Evolutionary conservation across 768 basidiomycete species (phyloP), one percentile per base, ranked within the genome.

Genomic region (Steccherinum ochraceum): DNA sequence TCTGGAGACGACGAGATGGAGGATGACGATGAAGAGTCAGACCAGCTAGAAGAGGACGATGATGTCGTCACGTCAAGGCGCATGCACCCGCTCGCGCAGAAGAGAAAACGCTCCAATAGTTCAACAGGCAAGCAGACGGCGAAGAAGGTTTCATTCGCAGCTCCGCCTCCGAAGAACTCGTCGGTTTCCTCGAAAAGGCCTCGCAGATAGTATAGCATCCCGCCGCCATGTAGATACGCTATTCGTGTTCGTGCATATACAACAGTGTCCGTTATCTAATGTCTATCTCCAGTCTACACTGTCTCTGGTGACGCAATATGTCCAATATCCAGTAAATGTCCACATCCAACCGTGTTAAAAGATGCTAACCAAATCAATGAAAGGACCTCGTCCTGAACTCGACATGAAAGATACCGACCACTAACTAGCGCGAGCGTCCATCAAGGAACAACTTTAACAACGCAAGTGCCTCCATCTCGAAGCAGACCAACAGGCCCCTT

Each of bases 1-100:
- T 71, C 66, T 24, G 71, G 70, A 1, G 72, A 72, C 45, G 72
- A 67, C 23, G 69, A 69, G 2, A 64, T 59, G 12, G 72, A 72
- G 39, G 66, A 67, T 24, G 68, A 65, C 21, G 67, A 65, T 45
- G 67, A 71, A 16, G 66, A 69, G n/a, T 73, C 73, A 12, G 73
- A 72, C 12, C 76, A 69, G 3, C 72, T 74, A 11, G 72, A 71
- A 1, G 70, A 69, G 12, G 69, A 63, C 30, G 30, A 35, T 7
- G 30, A 35, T 16, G 16, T 35, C 7, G 30, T 35, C 7, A 7
- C 30, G 16, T 7, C 7, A 35, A 7, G 7, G 7, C 30, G 7
- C 30, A 35, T n/a, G n/a, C n/a, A n/a, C n/a, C n/a, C 7, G 30
- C 30, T 16, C 7, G 30, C 30, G 16, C 7, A 16, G 30, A 35